phyloP scores from a whole-genome alignment of 192 early-diverging fungal genomes.

The Helicostylum pulchrum region DNA sequence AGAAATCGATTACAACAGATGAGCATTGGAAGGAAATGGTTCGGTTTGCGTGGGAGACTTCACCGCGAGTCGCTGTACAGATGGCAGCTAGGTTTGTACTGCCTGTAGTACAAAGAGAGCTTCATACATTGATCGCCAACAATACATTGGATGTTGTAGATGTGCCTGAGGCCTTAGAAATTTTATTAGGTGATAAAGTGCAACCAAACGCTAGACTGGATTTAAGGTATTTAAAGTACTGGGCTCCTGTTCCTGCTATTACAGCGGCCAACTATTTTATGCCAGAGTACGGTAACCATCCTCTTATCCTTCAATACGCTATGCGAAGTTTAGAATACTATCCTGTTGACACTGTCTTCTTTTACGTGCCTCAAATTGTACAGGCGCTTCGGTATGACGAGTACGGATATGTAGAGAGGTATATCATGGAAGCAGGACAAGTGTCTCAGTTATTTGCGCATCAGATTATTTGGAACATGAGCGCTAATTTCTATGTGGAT shows the following conservation, averaged over 20 bases:
- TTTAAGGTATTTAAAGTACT: constrained; percentile 74
- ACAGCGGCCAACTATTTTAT: constrained; percentile 79
- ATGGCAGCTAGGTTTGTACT: constrained; percentile 71
- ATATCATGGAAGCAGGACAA: constrained; percentile 90
- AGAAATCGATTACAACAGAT: constrained; percentile 30
- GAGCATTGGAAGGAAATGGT: constrained; percentile 75
- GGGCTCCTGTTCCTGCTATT: constrained; percentile 88
- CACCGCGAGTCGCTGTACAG: constrained; percentile 75
- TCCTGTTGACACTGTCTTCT: constrained; percentile 94
- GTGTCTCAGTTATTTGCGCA: constrained; percentile 97
- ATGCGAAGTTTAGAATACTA: constrained; percentile 87
- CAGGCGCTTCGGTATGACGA: constrained; percentile 89
- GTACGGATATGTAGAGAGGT: constrained; percentile 89
- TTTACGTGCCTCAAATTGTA: constrained; percentile 97
- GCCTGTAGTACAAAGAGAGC: constrained; percentile 59
- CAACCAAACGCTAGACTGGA: constrained; percentile 24
- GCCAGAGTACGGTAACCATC: constrained; percentile 64
- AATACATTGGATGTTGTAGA: constrained; percentile 63
- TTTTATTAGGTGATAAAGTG: constrained; percentile 67
- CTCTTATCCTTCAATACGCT: constrained; percentile 92
- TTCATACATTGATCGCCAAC: constrained; percentile 60
- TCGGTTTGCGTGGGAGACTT: constrained; percentile 77
- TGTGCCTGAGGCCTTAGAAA: constrained; percentile 66
- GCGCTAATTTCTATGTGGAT: constrained; percentile 94
- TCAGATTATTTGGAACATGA: constrained; percentile 99